Evolutionary conservation across 2,329 filamentous ascomycete genomes (phyloP), one percentile per base, ranked within the genome.

Genomic region (Fusarium aywerte): DNA sequence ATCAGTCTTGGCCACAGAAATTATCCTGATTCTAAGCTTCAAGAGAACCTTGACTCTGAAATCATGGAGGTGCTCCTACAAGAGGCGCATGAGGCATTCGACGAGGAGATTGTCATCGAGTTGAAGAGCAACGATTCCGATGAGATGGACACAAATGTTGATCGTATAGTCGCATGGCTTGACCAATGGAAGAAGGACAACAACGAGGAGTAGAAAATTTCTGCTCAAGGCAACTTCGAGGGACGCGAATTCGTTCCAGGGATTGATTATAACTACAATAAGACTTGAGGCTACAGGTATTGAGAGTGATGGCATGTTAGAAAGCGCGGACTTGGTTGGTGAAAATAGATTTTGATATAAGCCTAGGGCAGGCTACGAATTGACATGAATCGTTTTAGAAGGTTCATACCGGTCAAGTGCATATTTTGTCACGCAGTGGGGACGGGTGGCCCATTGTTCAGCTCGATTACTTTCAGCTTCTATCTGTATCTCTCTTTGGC

Each of bases 41-140:
- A 98, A 78, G 96, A 98, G 79, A 99, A 99, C 76, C 83, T 99
- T 62, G 96, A 99, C 78, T 91, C 92, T 29, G 96, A 99, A 81
- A 98, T 99, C 76, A 98, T 99, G 90, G 91, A 97, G 75, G 92
- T 98, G 25, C 82, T 99, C 56, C 83, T 97, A 20, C 90, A 97
- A 70, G 96, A 99, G 81, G 96, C 96, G 31, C 84, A 89, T 62
- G 94, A 97, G 67, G 88, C 91, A 12, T 99, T 95, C 74, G 91
- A 92, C 53, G 88, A 91, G 78, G 89, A 96, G 75, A 92, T 97
- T 70, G 90, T 99, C 35, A 91, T 98, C 25, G 93, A 97, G 79
- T 81, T 99, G 74, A 88, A 83, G 74, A 98, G 95, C 79, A 91
- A 97, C 76, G 86, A 86, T 53, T 85, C 89, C 4, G 90, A 94